Conservation (phyloP, 768 basidiomycete genomes). For the Daedalea quercina region DNA sequence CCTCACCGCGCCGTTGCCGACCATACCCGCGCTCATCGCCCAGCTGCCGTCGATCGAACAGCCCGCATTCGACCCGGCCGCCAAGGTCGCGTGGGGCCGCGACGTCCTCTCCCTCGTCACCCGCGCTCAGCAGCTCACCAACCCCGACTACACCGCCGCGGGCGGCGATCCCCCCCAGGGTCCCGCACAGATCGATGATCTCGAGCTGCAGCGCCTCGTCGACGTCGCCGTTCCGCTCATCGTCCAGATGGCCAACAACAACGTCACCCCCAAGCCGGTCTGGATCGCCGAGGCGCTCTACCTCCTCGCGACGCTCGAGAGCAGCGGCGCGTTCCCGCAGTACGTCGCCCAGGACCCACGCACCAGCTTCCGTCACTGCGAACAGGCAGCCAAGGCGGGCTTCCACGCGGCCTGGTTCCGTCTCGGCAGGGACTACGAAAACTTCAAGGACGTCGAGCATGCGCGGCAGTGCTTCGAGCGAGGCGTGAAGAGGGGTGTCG, state of each 20-base stretch:
- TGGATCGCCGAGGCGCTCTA: conserved; percentile 69
- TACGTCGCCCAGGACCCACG: conserved; percentile 62
- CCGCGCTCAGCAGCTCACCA: conserved; percentile 30
- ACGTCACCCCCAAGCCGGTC: conserved; percentile 24
- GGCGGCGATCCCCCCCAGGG: conserved; percentile 31
- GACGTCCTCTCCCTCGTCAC: conserved; percentile 82
- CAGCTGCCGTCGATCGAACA: conserved; percentile 46
- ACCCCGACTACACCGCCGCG: conserved; percentile 67
- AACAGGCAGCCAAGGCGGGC: conserved; percentile 73
- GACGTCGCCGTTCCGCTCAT: conserved; percentile 62
- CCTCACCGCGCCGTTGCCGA: conserved; percentile 65
- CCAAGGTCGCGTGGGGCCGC: conserved; percentile 71
- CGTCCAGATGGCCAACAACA: conserved; percentile 48
- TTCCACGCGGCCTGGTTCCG: conserved; percentile 85
- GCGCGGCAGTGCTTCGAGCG: conserved; percentile 87
- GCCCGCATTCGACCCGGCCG: conserved; percentile 47
- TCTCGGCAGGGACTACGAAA: conserved; percentile 88
- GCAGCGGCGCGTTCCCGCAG: conserved; percentile 66
- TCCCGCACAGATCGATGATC: conserved; percentile 52
- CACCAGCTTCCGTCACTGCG: conserved; percentile 85
- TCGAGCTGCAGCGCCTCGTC: conserved; percentile 52
- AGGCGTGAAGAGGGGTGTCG: conserved; percentile 68
- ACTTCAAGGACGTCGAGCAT: conserved; percentile 63
- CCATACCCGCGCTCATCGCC: conserved; percentile 49
- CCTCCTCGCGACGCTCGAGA: conserved; percentile 64